phyloP scores from a whole-genome alignment of 352 stramenopile genomes.

The Phytophthora sansomeana region DNA sequence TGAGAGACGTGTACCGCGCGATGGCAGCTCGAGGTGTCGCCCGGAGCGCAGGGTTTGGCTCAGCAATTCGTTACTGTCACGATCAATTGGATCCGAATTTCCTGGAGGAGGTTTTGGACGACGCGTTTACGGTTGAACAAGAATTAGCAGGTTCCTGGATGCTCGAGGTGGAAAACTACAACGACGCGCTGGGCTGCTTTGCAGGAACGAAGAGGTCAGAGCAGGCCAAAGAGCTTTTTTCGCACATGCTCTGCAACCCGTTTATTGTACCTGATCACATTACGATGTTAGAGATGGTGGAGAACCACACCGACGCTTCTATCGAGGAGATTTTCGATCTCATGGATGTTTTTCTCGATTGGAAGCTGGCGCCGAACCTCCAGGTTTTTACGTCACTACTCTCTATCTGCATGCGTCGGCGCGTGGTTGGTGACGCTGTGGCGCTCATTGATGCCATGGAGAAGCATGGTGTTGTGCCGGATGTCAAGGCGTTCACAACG shows the following conservation, averaged over 20 bases:
- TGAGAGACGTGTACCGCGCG: slow-evolving; percentile 60
- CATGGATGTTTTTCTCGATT: slow-evolving; percentile 77
- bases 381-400: slow-evolving; percentile 83
- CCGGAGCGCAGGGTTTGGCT: slow-evolving; percentile 71
- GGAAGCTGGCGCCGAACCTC: slow-evolving; percentile 59
- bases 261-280: slow-evolving; percentile 66
- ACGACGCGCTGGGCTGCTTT: slow-evolving; percentile 79
- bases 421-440: slow-evolving; percentile 60
- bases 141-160: slow-evolving; percentile 53
- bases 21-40: slow-evolving; percentile 61
- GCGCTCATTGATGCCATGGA: slow-evolving; percentile 68
- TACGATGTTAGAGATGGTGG: slow-evolving; percentile 84
- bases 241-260: slow-evolving; percentile 63
- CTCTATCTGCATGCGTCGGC: slow-evolving; percentile 68
- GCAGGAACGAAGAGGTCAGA: slow-evolving; percentile 56
- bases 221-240: slow-evolving; percentile 68
- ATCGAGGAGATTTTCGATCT: slow-evolving; percentile 73
- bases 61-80: slow-evolving; percentile 73
- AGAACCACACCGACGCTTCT: slow-evolving; percentile 67
- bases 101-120: slow-evolving; percentile 65
- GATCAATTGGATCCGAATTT: slow-evolving; percentile 54
- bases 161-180: slow-evolving; percentile 77
- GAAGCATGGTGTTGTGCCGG: slow-evolving; percentile 44
- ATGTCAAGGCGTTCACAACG: slow-evolving; percentile 78
- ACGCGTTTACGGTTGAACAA: slow-evolving; percentile 62